Evolutionary conservation across 2,329 filamentous ascomycete genomes (phyloP).

Genomic region (Fusarium abutilonis): DNA sequence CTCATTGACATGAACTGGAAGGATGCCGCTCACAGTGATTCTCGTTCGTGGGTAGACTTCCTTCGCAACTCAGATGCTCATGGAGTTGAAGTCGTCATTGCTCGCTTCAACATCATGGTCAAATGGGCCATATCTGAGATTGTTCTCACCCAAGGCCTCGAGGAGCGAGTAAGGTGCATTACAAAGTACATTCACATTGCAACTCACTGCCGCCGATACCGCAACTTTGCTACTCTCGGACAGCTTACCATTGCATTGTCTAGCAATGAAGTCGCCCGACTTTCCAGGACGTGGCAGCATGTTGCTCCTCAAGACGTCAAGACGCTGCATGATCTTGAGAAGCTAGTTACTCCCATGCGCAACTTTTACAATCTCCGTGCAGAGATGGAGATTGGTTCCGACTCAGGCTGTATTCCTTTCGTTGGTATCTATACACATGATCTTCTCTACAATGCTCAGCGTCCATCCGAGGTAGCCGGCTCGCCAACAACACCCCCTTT

Average conservation of each 20-base stretch:
- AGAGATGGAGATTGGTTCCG: conserved; percentile 78
- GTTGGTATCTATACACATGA: conserved; percentile 87
- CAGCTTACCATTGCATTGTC: conserved; percentile 82
- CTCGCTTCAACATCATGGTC: conserved; percentile 87
- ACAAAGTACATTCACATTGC: conserved; percentile 87
- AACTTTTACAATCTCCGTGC: conserved; percentile 81
- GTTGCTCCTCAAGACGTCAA: conserved; percentile 72
- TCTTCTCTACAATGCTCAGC: conserved; percentile 81
- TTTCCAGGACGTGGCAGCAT: conserved; percentile 76
- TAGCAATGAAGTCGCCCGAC: conserved; percentile 74
- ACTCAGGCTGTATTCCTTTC: conserved; percentile 83
- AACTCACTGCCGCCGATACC: conserved; percentile 75
- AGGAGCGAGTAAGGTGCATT: conserved; percentile 79
- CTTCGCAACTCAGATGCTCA: conserved; percentile 75
- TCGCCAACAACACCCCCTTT: conserved; percentile 73
- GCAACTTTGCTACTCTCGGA: conserved; percentile 86
- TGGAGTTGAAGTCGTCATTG: conserved; percentile 84
- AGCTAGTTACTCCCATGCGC: conserved; percentile 76
- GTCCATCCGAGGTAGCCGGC: conserved; percentile 77
- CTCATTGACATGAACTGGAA: conserved; percentile 87
- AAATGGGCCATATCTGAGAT: conserved; percentile 87
- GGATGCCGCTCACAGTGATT: conserved; percentile 69
- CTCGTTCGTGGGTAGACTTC: conserved; percentile 84
- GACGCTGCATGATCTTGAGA: conserved; percentile 74
- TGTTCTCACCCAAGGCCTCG: conserved; percentile 75